Conservation (phyloP, 805 yeast species). For the Schizosaccharomyces lindneri region DNA sequence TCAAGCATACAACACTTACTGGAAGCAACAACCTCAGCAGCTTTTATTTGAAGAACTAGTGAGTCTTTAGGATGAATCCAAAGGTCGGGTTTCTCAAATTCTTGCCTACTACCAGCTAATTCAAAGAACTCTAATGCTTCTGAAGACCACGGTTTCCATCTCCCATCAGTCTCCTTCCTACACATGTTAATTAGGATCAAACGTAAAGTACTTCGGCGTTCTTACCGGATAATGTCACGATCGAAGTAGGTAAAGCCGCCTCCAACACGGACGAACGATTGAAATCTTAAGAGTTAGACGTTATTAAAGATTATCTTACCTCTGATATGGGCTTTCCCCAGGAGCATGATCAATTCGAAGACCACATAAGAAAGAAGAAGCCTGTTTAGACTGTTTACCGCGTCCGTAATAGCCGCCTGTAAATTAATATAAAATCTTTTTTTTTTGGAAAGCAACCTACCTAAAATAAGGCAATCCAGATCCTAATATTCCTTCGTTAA, state of each 20-base stretch:
- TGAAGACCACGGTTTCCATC: slow-evolving; percentile 28
- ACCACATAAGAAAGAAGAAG: slow-evolving; percentile 48
- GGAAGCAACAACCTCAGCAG: slow-evolving; percentile 36
- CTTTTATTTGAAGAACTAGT: slow-evolving; percentile 59
- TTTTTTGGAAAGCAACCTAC: not conserved
- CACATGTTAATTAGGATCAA: not conserved
- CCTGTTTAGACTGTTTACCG: slow-evolving; percentile 20
- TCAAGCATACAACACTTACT: not conserved
- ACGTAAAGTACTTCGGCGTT: too few species aligned
- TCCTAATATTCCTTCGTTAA: not conserved
- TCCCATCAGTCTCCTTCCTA: slow-evolving; percentile 27
- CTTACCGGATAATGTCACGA: slow-evolving; percentile 23
- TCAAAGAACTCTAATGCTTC: slow-evolving; percentile 18
- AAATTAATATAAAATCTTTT: slow-evolving; percentile 46
- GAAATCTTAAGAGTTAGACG: slow-evolving; percentile 16
- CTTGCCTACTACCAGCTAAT: slow-evolving; percentile 6
- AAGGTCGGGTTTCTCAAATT: slow-evolving; percentile 26
- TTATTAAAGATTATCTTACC: not conserved
- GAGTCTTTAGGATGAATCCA: slow-evolving; percentile 69
- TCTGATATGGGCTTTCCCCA: slow-evolving; percentile 4
- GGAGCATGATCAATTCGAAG: slow-evolving; percentile 22
- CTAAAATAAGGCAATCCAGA: not conserved
- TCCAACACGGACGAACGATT: slow-evolving; percentile 56
- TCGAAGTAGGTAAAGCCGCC: slow-evolving; percentile 56
- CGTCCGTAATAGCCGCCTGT: slow-evolving; percentile 56